Conservation (phyloP, 129 eudicot genomes). For the Artemisia argyi region DNA sequence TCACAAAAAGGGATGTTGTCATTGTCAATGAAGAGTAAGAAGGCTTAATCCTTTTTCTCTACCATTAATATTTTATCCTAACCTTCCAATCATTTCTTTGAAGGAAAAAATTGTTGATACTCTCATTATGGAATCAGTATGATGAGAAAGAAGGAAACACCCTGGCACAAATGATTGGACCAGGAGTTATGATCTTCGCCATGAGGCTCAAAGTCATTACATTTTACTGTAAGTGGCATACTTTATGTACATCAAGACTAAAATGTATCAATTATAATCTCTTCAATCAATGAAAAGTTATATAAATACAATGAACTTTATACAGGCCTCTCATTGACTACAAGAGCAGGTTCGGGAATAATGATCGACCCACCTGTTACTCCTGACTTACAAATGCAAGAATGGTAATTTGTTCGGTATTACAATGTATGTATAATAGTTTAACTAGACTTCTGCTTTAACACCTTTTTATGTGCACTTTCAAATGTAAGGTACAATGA, state of each 20-base stretch:
- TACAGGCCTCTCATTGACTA: not conserved
- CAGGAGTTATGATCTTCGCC: not conserved
- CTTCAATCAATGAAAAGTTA: not conserved
- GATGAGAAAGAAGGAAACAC: slow-evolving; percentile 5
- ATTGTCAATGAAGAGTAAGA: slow-evolving; percentile 3
- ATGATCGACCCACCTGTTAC: not conserved
- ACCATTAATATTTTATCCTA: not conserved
- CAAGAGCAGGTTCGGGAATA: not conserved
- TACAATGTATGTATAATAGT: not conserved
- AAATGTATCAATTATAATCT: not conserved
- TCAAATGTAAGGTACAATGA: too few species aligned
- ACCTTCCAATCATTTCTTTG: not conserved
- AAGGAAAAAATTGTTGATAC: not conserved
- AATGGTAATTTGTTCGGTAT: not conserved
- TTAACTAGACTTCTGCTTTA: too few species aligned
- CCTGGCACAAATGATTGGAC: not conserved
- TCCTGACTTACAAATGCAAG: not conserved
- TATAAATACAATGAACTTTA: not conserved
- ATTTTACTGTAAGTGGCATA: not conserved
- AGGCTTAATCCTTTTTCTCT: not conserved
- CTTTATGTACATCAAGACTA: not conserved
- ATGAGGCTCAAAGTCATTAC: not conserved
- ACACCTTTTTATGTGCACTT: too few species aligned
- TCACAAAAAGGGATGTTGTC: not conserved
- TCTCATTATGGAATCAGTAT: not conserved